phyloP scores from a whole-genome alignment of 495 filamentous ascomycete species.

The Hypoxylon perforatum region DNA sequence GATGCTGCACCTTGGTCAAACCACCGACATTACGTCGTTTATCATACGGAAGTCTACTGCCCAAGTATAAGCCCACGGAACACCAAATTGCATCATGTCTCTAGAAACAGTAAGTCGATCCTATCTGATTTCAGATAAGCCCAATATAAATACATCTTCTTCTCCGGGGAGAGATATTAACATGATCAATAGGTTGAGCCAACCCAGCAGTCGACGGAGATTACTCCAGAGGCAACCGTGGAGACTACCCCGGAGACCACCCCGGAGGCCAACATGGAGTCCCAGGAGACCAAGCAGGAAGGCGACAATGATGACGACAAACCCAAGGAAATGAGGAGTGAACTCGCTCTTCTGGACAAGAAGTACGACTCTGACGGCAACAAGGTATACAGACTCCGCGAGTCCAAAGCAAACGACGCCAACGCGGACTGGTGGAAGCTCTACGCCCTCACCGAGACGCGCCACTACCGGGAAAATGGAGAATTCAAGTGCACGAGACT shows the following conservation, averaged over 20 bases:
- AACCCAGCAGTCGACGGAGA: too few relatives aligned
- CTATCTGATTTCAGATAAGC: too few relatives aligned
- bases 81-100: slow-evolving; percentile 11
- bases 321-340: slow-evolving; percentile 22
- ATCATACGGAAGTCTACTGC: not conserved
- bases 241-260: too few relatives aligned
- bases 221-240: too few relatives aligned
- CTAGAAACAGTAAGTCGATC: slow-evolving; percentile 19
- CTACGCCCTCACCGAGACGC: slow-evolving; percentile 29
- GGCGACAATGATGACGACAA: not conserved
- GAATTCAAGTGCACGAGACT: slow-evolving; percentile 20
- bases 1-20: not conserved
- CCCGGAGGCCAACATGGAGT: too few relatives aligned
- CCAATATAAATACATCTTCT: not conserved
- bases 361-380: slow-evolving; percentile 27
- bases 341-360: slow-evolving; percentile 28
- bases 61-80: not conserved
- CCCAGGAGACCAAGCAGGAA: slow-evolving; percentile 7
- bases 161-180: not conserved
- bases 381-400: slow-evolving; percentile 25
- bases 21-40: too few relatives aligned
- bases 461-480: slow-evolving; percentile 18
- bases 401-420: slow-evolving; percentile 4
- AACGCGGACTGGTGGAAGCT: slow-evolving; percentile 24
- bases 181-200: slow-evolving; percentile 2